A percentile compares a stretch with the other conserved stretches of the same genome.
Conservation (phyloP, 23 red algal species). For the Gracilaria vermiculophylla region DNA sequence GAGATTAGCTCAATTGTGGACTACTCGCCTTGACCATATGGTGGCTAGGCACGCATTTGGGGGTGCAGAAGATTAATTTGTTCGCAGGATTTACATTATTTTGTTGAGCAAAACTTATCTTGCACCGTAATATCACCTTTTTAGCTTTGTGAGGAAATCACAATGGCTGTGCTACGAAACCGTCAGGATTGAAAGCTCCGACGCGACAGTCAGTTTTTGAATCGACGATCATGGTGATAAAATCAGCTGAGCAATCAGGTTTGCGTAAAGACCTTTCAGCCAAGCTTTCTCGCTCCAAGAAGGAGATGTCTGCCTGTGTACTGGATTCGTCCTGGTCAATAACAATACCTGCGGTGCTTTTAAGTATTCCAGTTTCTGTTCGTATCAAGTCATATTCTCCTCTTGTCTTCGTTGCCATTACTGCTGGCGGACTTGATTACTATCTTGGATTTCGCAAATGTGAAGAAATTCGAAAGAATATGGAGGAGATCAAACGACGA, state of each 20-base stretch:
- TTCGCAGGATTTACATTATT: too few relatives aligned
- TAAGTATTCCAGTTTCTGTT: conserved; percentile 26
- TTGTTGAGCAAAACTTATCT: too few relatives aligned
- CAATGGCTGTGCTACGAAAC: too few relatives aligned
- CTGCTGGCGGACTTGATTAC: conserved; percentile 53
- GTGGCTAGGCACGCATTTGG: too few relatives aligned
- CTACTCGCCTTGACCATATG: too few relatives aligned
- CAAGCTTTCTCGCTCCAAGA: conserved; percentile 17
- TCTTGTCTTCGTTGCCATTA: conserved; percentile 35
- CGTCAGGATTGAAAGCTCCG: too few relatives aligned
- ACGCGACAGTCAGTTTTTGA: too few relatives aligned
- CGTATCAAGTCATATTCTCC: conserved; percentile 36
- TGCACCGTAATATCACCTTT: too few relatives aligned
- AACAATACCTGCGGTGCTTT: conserved; percentile 37
- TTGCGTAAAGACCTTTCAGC: conserved; percentile 1
- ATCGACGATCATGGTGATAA: not conserved
- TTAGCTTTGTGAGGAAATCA: too few relatives aligned
- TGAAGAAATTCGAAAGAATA: conserved; percentile 31
- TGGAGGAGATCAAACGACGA: conserved; percentile 40
- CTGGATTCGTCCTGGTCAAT: conserved; percentile 56
- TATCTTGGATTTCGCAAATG: conserved; percentile 44
- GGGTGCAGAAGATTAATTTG: too few relatives aligned
- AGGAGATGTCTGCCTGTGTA: conserved; percentile 29
- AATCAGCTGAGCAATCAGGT: not conserved
- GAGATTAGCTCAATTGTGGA: too few relatives aligned